A percentile compares a stretch with the other conserved stretches of the same genome.
phyloP scores from a whole-genome alignment of 2,329 filamentous ascomycete genomes.

The Sclerotinia trifoliorum region DNA sequence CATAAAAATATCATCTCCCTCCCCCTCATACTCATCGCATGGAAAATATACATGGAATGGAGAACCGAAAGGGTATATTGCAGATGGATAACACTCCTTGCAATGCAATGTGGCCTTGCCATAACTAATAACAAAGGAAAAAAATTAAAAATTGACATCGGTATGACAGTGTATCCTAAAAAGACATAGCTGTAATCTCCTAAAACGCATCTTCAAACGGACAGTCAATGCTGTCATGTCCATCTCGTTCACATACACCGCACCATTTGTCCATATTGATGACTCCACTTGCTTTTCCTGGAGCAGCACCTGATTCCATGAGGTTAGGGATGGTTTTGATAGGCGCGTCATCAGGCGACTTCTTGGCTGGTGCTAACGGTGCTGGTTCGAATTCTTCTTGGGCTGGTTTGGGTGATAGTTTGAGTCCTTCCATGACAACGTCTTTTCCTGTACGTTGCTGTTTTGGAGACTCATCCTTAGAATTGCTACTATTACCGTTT shows the following conservation, averaged over 20 bases:
- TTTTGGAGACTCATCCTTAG: slow-evolving; percentile 22
- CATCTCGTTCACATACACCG: slow-evolving; percentile 91
- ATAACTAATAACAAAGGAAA: not conserved
- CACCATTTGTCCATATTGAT: slow-evolving; percentile 92
- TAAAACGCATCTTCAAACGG: slow-evolving; percentile 82
- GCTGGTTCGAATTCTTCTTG: slow-evolving; percentile 52
- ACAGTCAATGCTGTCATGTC: slow-evolving; percentile 93
- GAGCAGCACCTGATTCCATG: slow-evolving; percentile 66
- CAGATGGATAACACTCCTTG: slow-evolving; percentile 12
- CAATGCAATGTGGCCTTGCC: slow-evolving; percentile 17
- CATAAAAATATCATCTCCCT: slow-evolving; percentile 2
- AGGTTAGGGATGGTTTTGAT: slow-evolving; percentile 57
- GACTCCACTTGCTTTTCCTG: slow-evolving; percentile 74
- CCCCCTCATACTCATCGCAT: not conserved
- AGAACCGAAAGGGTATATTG: slow-evolving; percentile 19
- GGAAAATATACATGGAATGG: slow-evolving; percentile 1
- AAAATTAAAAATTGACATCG: not conserved
- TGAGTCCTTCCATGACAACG: slow-evolving; percentile 43
- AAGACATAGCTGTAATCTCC: not conserved
- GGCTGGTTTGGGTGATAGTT: slow-evolving; percentile 42
- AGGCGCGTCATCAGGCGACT: slow-evolving; percentile 43
- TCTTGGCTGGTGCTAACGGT: slow-evolving; percentile 53
- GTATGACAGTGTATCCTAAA: slow-evolving; percentile 2
- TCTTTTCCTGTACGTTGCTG: slow-evolving; percentile 42
- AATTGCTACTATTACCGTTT: slow-evolving; percentile 26